phyloP scores from a whole-genome alignment of 768 basidiomycete genomes.

The Sporobolomyces pararoseus region DNA sequence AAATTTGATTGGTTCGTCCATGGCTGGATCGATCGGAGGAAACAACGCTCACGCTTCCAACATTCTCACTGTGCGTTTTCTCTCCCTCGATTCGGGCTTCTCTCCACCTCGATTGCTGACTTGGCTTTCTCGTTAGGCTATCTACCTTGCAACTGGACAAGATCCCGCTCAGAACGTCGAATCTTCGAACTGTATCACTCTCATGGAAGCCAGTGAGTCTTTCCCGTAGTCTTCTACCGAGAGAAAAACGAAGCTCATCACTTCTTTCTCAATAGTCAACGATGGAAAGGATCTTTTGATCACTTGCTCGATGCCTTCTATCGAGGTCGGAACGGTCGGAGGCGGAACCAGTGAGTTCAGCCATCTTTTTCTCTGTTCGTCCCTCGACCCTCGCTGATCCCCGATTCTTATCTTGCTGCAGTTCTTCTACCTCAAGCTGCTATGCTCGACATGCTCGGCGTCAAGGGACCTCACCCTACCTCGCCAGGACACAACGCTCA shows the following conservation, averaged over 20 bases:
- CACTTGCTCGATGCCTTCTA: conserved; percentile 95
- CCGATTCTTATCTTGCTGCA: background rate
- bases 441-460: conserved; percentile 88
- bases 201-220: conserved; percentile 89
- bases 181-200: conserved; percentile 95
- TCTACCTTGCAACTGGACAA: conserved; percentile 94
- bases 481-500: conserved; percentile 86
- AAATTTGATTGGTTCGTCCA: conserved; percentile 93
- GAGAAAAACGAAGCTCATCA: background rate
- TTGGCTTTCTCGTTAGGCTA: conserved; percentile 53
- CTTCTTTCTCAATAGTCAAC: conserved; percentile 54
- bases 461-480: conserved; percentile 81
- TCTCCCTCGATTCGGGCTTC: background rate
- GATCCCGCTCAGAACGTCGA: conserved; percentile 99
- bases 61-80: conserved; percentile 68
- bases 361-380: background rate
- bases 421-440: conserved; percentile 83
- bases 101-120: too few species aligned
- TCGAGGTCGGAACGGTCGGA: conserved; percentile 97
- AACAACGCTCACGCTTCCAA: conserved; percentile 99
- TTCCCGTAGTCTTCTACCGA: background rate
- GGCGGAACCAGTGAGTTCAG: conserved; percentile 67
- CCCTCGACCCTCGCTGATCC: background rate
- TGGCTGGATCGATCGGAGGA: conserved; percentile 96
- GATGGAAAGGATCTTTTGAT: conserved; percentile 84